Percentiles rank a stretch among this genome's conserved stretches.
Evolutionary conservation across 441 rosid genomes (phyloP).

Genomic region (Populus hybrid): DNA sequence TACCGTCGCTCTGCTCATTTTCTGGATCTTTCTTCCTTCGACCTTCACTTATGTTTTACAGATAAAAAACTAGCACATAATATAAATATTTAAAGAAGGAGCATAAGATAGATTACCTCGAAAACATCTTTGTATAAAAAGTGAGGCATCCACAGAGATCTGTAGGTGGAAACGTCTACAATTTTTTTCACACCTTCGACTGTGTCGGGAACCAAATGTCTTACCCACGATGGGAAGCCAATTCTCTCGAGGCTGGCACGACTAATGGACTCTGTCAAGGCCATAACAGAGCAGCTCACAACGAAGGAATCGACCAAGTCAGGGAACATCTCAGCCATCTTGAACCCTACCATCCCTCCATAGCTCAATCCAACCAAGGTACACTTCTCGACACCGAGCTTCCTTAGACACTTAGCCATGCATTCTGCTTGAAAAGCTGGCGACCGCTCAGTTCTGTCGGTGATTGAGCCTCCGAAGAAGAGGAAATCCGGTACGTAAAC

Average conservation of each 20-base stretch:
- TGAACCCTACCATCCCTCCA: slow-evolving; percentile 33
- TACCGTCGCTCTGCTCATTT: too few species aligned
- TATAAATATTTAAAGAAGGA: not conserved
- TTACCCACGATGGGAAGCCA: not conserved
- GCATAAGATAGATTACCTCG: not conserved
- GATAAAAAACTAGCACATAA: too few species aligned
- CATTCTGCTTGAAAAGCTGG: slow-evolving; percentile 32
- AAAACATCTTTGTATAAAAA: not conserved
- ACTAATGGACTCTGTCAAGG: not conserved
- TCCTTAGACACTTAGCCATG: not conserved
- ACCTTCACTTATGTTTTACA: too few species aligned
- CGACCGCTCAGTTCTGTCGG: slow-evolving; percentile 20
- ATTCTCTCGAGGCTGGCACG: not conserved
- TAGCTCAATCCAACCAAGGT: slow-evolving; percentile 33
- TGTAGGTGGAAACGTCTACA: not conserved
- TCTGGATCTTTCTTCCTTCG: too few species aligned
- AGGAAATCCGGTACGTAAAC: slow-evolving; percentile 39
- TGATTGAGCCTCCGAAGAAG: slow-evolving; percentile 35
- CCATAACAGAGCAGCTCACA: slow-evolving; percentile 11
- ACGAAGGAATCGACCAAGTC: slow-evolving; percentile 32
- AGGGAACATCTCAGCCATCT: slow-evolving; percentile 30
- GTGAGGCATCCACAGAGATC: not conserved
- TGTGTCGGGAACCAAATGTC: not conserved
- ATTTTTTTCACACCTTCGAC: not conserved
- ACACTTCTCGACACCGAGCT: slow-evolving; percentile 17